A percentile compares a stretch with the other conserved stretches of the same genome.
These are phyloP conservation scores for Cercospora janseana DNA, from an alignment of 2,329 filamentous ascomycete species.

Conservation along the genomic window DNA sequence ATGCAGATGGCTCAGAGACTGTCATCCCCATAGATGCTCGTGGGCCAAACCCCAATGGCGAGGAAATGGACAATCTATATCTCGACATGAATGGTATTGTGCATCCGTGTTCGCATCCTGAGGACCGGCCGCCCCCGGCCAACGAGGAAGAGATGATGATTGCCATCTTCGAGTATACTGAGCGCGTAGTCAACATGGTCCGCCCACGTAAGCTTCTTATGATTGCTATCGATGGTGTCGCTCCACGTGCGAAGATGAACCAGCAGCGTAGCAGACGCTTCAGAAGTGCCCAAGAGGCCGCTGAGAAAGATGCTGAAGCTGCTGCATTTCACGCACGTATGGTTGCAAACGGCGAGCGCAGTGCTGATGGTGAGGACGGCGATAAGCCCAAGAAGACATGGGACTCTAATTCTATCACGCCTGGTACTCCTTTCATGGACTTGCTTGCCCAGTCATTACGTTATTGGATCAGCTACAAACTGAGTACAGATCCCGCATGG, in stretches of 20 bases:
- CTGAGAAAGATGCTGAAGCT: constrained; percentile 90
- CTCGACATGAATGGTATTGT: constrained; percentile 99
- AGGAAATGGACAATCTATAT: constrained; percentile 97
- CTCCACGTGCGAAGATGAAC: constrained; percentile 98
- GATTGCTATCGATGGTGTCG: constrained; percentile 98
- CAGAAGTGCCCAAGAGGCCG: constrained; percentile 87
- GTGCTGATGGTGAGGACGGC: constrained; percentile 31
- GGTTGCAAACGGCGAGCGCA: constrained; percentile 58
- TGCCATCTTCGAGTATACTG: constrained; percentile 97
- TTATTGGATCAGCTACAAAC: constrained; percentile 97
- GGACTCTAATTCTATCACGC: constrained; percentile 85
- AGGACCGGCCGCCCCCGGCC: constrained; percentile 83
- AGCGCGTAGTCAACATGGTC: constrained; percentile 97
- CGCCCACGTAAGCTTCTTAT: constrained; percentile 91
- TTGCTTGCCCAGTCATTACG: constrained; percentile 84
- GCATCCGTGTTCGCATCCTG: constrained; percentile 95
- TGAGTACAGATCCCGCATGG: constrained; percentile 96
- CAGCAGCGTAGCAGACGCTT: constrained; percentile 96
- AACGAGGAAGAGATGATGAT: constrained; percentile 99
- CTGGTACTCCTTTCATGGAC: constrained; percentile 98
- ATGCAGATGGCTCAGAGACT: constrained; percentile 74
- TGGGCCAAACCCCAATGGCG: constrained; percentile 87
- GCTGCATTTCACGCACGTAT: constrained; percentile 82
- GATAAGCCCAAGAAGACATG: constrained; percentile 80
- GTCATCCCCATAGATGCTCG: constrained; percentile 82